phyloP scores from a whole-genome alignment of 371 early-diverging fungal species.

The Mucor irregularis region DNA sequence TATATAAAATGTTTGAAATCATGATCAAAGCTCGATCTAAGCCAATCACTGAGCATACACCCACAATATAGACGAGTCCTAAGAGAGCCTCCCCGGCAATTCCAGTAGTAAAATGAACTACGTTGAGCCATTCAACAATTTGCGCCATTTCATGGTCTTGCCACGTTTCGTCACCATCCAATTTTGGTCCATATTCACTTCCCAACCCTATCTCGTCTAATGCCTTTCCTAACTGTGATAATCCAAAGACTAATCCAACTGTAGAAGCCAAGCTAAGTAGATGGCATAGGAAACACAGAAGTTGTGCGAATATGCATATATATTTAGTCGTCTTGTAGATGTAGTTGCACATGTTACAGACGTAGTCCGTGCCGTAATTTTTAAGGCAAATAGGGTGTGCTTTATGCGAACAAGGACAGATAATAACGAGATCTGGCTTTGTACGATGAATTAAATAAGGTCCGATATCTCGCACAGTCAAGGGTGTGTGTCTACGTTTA shows the following conservation, averaged over 20 bases:
- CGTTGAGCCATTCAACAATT: slow-evolving; percentile 39
- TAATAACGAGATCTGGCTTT: slow-evolving; percentile 7
- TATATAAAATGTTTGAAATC: slow-evolving; percentile 29
- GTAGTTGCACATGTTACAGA: slow-evolving; percentile 27
- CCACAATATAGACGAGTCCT: slow-evolving; percentile 40
- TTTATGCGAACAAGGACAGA: slow-evolving; percentile 19
- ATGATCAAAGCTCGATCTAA: slow-evolving; percentile 30
- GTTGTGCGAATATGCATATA: slow-evolving; percentile 5
- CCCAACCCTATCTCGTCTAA: slow-evolving; percentile 39
- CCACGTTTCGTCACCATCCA: slow-evolving; percentile 51
- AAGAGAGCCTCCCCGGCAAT: slow-evolving; percentile 40
- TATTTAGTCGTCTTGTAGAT: slow-evolving; percentile 22
- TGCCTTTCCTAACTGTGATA: slow-evolving; percentile 32
- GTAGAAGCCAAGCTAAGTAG: slow-evolving; percentile 32
- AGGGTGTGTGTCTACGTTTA: not conserved
- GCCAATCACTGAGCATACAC: slow-evolving; percentile 38
- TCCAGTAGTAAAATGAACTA: slow-evolving; percentile 44
- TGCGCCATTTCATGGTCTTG: slow-evolving; percentile 43
- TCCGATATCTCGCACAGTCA: slow-evolving; percentile 8
- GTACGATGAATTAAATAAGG: slow-evolving; percentile 22
- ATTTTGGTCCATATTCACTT: slow-evolving; percentile 35
- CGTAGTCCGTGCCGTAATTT: slow-evolving; percentile 3
- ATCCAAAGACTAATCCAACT: slow-evolving; percentile 36
- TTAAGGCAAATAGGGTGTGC: slow-evolving; percentile 32
- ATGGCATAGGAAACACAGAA: slow-evolving; percentile 23